A percentile compares a stretch with the other conserved stretches of the same genome.
These are phyloP conservation scores for Kluyveromyces dobzhanskii DNA, from an alignment of 805 yeast genomes.

Conservation along the genomic window DNA sequence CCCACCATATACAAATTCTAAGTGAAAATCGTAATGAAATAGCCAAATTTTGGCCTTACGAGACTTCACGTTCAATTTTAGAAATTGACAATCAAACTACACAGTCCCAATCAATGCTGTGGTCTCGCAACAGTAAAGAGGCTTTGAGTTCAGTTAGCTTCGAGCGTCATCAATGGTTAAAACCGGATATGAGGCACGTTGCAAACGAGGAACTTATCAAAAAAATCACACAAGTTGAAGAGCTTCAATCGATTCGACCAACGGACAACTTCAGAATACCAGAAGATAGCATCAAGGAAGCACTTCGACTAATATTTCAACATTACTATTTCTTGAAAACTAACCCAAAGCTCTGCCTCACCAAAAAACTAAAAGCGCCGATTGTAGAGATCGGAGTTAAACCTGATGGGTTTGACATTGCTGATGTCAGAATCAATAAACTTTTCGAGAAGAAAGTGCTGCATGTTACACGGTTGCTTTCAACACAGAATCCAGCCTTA, in stretches of 20 bases:
- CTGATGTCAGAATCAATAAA: constrained; percentile 14
- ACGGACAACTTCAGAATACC: constrained; percentile 2
- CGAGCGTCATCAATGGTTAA: constrained; percentile 10
- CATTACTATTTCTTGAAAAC: constrained; percentile 16
- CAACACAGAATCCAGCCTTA: constrained; percentile 15
- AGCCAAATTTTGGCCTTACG: constrained; percentile 17
- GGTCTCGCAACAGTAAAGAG: constrained; percentile 10
- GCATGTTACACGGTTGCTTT: constrained; percentile 14
- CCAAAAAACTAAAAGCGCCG: constrained; percentile 13
- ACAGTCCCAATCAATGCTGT: constrained; percentile 11
- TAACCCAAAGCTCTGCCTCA: constrained; percentile 12
- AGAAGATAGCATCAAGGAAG: constrained; percentile 5
- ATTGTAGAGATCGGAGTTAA: constrained; percentile 19
- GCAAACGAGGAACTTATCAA: background rate
- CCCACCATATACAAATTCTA: constrained; percentile 11
- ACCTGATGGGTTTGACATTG: constrained; percentile 16
- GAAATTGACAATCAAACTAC: constrained; percentile 11
- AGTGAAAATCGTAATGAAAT: constrained; percentile 10
- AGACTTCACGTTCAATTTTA: constrained; percentile 11
- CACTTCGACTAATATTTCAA: constrained; percentile 11
- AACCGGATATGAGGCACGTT: background rate
- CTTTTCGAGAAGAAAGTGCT: constrained; percentile 12
- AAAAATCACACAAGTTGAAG: background rate
- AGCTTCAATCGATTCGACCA: background rate
- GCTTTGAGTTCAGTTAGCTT: constrained; percentile 10